Evolutionary conservation across 768 basidiomycete species (phyloP).

Genomic region (Panus rudis): DNA sequence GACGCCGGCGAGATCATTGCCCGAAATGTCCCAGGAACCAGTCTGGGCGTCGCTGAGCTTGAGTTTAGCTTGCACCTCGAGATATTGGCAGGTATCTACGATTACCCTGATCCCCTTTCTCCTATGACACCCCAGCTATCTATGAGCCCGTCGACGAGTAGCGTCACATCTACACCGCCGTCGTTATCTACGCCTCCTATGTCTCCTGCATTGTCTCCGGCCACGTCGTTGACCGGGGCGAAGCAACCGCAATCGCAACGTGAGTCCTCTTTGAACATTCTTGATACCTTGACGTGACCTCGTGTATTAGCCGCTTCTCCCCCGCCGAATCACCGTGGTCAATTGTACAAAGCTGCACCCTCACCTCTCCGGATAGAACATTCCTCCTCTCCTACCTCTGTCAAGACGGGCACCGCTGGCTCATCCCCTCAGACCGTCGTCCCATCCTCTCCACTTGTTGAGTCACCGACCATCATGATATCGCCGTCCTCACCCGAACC

Average conservation of each 20-base stretch:
- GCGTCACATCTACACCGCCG: constrained; percentile 5
- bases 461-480: background rate
- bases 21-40: constrained; percentile 33
- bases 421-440: background rate
- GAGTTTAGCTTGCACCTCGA: constrained; percentile 69
- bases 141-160: constrained; percentile 5
- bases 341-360: constrained; percentile 19
- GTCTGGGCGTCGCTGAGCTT: constrained; percentile 59
- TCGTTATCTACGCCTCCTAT: constrained; percentile 1
- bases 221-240: constrained; percentile 3
- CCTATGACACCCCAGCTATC: constrained; percentile 14
- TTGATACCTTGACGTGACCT: background rate
- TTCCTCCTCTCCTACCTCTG: constrained; percentile 9
- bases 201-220: background rate
- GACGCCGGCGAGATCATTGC: constrained; percentile 21
- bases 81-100: constrained; percentile 46
- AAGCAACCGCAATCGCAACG: background rate
- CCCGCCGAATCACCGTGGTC: too few species aligned
- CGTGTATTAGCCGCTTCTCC: background rate
- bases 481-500: constrained; percentile 3
- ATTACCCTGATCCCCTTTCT: constrained; percentile 13
- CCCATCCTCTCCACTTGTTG: background rate
- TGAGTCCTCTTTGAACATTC: background rate
- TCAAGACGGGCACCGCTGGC: background rate
- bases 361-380: constrained; percentile 24